Evolutionary conservation across 805 yeast genomes (phyloP).

Genomic region (Diddensiella santjacobensis): DNA sequence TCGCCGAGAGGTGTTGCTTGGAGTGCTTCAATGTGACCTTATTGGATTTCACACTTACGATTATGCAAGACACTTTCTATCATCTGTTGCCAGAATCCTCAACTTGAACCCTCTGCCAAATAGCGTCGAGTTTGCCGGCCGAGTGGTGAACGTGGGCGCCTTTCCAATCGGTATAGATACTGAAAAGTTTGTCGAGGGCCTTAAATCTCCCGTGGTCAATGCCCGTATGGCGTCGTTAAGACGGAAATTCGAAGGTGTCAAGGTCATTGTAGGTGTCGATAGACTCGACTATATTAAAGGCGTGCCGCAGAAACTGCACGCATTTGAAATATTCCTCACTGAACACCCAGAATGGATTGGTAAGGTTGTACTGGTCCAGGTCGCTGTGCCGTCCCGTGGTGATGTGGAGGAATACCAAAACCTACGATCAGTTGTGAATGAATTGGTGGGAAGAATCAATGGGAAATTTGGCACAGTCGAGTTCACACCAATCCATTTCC

Average conservation of each 20-base stretch:
- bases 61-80: slow-evolving; percentile 91
- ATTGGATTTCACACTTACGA: slow-evolving; percentile 99
- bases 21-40: slow-evolving; percentile 89
- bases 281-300: slow-evolving; percentile 96
- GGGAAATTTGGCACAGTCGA: slow-evolving; percentile 96
- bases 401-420: slow-evolving; percentile 98
- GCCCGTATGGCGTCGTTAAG: slow-evolving; percentile 61
- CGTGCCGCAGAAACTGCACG: slow-evolving; percentile 95
- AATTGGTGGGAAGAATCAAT: slow-evolving; percentile 92
- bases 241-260: slow-evolving; percentile 66
- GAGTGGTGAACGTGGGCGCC: slow-evolving; percentile 85
- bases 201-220: slow-evolving; percentile 58
- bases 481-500: slow-evolving; percentile 94
- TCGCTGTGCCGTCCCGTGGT: slow-evolving; percentile 96
- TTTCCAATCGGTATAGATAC: slow-evolving; percentile 99
- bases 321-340: slow-evolving; percentile 85
- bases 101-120: slow-evolving; percentile 83
- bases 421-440: slow-evolving; percentile 89
- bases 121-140: slow-evolving; percentile 74
- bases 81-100: slow-evolving; percentile 81
- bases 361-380: slow-evolving; percentile 90
- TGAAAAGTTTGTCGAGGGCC: slow-evolving; percentile 79
- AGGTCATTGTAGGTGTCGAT: slow-evolving; percentile 94
- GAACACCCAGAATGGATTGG: slow-evolving; percentile 99
- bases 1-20: slow-evolving; percentile 83